Evolutionary conservation across 306 rosid species (phyloP).

Genomic region (Notholithocarpus densiflorus): DNA sequence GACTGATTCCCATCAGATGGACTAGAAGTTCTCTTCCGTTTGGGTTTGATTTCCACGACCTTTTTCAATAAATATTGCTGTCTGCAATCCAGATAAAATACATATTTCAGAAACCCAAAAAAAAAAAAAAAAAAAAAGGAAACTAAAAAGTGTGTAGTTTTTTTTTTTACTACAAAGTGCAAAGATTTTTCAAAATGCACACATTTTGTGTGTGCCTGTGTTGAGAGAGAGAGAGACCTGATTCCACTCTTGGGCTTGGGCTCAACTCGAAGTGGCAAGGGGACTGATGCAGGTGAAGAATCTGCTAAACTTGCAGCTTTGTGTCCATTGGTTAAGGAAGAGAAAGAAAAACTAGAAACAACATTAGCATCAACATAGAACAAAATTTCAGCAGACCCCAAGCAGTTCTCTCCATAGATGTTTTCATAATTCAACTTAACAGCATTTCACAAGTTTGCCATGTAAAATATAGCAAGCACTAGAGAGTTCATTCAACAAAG

Average conservation of each 20-base stretch:
- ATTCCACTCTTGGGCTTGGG: constrained; percentile 94
- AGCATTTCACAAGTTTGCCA: neutral
- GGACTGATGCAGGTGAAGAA: constrained; percentile 82
- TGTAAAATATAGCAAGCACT: neutral
- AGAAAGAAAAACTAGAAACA: constrained; percentile 2
- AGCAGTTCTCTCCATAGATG: neutral
- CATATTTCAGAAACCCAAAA: neutral
- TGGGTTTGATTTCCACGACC: constrained; percentile 88
- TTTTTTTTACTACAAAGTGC: neutral
- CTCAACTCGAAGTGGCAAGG: constrained; percentile 85
- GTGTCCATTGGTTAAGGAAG: constrained; percentile 64
- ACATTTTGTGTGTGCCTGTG: neutral
- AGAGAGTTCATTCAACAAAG: neutral
- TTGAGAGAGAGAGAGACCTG: constrained; percentile 44
- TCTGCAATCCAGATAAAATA: constrained; percentile 37
- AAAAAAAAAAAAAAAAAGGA: neutral
- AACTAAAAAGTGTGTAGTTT: neutral
- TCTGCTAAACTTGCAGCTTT: constrained; percentile 87
- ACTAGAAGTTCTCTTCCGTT: constrained; percentile 59
- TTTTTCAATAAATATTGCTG: constrained; percentile 88
- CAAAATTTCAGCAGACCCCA: neutral
- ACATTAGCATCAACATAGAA: neutral
- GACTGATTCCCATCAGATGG: constrained; percentile 31
- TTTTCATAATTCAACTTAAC: neutral
- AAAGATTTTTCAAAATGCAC: neutral